Conservation (phyloP, 148 eudicot genomes). For the Cornus controversa region DNA sequence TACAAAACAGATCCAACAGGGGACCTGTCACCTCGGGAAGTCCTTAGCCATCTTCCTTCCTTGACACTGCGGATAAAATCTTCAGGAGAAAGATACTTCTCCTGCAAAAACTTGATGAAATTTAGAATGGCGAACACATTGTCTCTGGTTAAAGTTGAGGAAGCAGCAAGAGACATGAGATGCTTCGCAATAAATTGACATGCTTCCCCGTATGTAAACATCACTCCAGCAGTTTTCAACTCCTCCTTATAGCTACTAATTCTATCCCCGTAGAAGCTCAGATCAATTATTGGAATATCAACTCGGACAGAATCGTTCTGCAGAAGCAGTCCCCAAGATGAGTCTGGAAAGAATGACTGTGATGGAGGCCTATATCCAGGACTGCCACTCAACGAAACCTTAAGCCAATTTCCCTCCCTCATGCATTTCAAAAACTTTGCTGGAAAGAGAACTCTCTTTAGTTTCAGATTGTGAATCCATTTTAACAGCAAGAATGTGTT, state of each 20-base stretch:
- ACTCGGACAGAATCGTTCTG: conserved; percentile 46
- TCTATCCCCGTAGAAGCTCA: conserved; percentile 35
- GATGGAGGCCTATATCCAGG: conserved; percentile 45
- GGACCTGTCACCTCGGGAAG: conserved; percentile 41
- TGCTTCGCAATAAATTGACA: conserved; percentile 50
- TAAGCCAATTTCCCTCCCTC: conserved; percentile 51
- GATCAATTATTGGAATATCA: conserved; percentile 59
- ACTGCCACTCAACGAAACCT: conserved; percentile 43
- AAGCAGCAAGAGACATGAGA: conserved; percentile 44
- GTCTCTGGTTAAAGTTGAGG: conserved; percentile 31
- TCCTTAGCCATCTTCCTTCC: conserved; percentile 48
- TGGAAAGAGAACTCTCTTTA: conserved; percentile 30
- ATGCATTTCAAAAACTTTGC: conserved; percentile 38
- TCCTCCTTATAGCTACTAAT: conserved; percentile 43
- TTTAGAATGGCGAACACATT: conserved; percentile 52
- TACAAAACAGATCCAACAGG: conserved; percentile 49
- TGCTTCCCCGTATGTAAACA: conserved; percentile 43
- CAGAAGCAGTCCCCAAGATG: conserved; percentile 45
- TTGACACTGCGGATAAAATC: conserved; percentile 35
- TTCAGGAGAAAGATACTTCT: conserved; percentile 35
- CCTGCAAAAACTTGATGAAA: conserved; percentile 45
- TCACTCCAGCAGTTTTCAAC: conserved; percentile 54
- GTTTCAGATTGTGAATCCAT: conserved; percentile 43
- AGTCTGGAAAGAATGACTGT: conserved; percentile 42
- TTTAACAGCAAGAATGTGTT: conserved; percentile 53